Evolutionary conservation across 345 rosid genomes (phyloP).

Genomic region (Citrus inodora): DNA sequence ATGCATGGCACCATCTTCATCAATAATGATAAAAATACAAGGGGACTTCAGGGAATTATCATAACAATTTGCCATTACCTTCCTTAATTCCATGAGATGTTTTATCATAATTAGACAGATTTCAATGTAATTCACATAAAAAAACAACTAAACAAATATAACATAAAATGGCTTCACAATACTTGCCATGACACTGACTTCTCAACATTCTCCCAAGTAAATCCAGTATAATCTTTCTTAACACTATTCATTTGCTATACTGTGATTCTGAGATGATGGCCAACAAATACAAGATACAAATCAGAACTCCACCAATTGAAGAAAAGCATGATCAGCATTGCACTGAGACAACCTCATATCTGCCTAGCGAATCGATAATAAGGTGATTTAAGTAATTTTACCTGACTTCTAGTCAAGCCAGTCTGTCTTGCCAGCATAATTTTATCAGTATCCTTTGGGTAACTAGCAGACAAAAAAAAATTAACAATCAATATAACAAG

Average conservation of each 20-base stretch:
- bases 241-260: too few species aligned
- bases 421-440: constrained; percentile 98
- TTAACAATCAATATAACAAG: background rate
- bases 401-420: constrained; percentile 98
- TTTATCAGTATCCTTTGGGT: constrained; percentile 97
- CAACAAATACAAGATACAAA: background rate
- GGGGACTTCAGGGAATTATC: background rate
- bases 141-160: background rate
- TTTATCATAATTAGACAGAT: background rate
- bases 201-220: background rate
- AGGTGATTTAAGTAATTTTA: constrained; percentile 14
- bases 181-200: background rate
- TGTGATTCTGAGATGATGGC: background rate
- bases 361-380: background rate
- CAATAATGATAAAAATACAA: background rate
- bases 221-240: background rate
- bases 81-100: background rate
- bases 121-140: background rate
- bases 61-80: background rate
- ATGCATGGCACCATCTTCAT: background rate
- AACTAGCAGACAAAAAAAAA: constrained; percentile 36
- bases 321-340: background rate
- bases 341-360: background rate
- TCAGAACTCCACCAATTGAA: background rate
- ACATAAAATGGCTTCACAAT: background rate